A percentile compares a stretch with the other conserved stretches of the same genome.
Evolutionary conservation across 306 rosid genomes (phyloP).

Genomic region (cucumber (Cucumis sativus)): Cucumber_9930_V3 NC_026656.2:14668501-14669000

Average conservation of each 20-base stretch:
- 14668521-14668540: not conserved
- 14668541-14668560: slow-evolving; percentile 28
- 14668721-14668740: not conserved
- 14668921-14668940: not conserved
- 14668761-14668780: not conserved
- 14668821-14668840: not conserved
- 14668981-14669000: slow-evolving; percentile 67
- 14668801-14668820: not conserved
- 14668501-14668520: not conserved
- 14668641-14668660: not conserved
- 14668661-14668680: not conserved
- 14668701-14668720: not conserved
- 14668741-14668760: not conserved
- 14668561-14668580: slow-evolving; percentile 72
- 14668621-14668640: slow-evolving; percentile 18
- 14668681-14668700: not conserved
- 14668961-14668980: slow-evolving; percentile 64
- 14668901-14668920: not conserved
- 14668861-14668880: not conserved
- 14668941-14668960: not conserved
- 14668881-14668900: not conserved
- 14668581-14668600: slow-evolving; percentile 38
- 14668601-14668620: slow-evolving; percentile 73
- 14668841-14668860: not conserved
- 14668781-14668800: not conserved